Conservation (phyloP, 1,139 yeast species). For the Taphrina sp. region DNA sequence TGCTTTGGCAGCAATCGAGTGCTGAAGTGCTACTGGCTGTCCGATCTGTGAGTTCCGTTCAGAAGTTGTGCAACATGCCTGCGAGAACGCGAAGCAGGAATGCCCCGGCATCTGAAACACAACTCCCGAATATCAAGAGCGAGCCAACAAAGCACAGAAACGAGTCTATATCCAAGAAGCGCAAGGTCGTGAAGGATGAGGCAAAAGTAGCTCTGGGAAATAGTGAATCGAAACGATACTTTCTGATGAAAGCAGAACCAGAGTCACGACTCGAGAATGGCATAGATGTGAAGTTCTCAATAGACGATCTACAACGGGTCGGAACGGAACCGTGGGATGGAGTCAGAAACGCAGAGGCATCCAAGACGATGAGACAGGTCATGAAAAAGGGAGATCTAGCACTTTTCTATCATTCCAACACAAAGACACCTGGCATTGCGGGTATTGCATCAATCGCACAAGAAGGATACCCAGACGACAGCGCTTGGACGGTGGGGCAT, state of each 20-base stretch:
- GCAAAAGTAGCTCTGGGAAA: neutral
- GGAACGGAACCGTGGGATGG: conserved; percentile 56
- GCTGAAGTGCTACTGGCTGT: too few relatives aligned
- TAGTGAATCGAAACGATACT: conserved; percentile 41
- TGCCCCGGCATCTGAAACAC: too few relatives aligned
- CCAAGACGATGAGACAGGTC: conserved; percentile 49
- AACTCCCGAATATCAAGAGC: too few relatives aligned
- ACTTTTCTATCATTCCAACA: conserved; percentile 56
- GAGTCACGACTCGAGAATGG: conserved; percentile 52
- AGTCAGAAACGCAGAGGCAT: conserved; percentile 57
- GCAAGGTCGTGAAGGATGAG: neutral
- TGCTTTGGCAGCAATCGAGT: too few relatives aligned
- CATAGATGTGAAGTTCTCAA: conserved; percentile 51
- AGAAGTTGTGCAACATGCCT: too few relatives aligned
- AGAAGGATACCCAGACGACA: conserved; percentile 49
- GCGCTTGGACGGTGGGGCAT: conserved; percentile 36
- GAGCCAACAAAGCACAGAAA: neutral
- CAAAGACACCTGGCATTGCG: conserved; percentile 55
- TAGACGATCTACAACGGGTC: conserved; percentile 48
- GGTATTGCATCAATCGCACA: conserved; percentile 49
- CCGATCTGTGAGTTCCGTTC: too few relatives aligned
- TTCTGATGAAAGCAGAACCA: conserved; percentile 60
- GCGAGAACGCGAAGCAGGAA: too few relatives aligned
- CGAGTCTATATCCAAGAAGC: conserved; percentile 1
- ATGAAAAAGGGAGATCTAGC: conserved; percentile 52